These are phyloP conservation scores for Nitzschia palea DNA, from an alignment of 108 stramenopile genomes.

Conservation along the genomic window DNA sequence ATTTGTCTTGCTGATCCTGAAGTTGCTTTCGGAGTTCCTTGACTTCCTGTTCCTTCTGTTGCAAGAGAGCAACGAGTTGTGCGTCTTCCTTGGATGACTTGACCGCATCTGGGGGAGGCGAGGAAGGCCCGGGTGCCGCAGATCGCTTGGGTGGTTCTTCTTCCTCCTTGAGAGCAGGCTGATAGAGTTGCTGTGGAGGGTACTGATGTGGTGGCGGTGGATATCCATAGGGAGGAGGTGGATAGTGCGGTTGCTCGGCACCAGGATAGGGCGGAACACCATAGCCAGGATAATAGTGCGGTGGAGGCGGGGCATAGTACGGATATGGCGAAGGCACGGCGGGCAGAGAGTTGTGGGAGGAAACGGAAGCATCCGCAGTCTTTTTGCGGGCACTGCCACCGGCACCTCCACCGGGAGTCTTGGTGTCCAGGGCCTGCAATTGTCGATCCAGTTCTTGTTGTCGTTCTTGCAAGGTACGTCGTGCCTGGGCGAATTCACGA, in stretches of 20 bases:
- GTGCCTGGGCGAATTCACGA: conserved; percentile 8
- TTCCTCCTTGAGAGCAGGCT: background rate
- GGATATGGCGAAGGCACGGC: background rate
- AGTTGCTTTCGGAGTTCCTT: conserved; percentile 9
- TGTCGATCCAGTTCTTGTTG: conserved; percentile 36
- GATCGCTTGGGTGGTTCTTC: background rate
- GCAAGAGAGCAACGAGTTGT: conserved; percentile 11
- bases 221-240: conserved; percentile 22
- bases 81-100: conserved; percentile 3
- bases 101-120: background rate
- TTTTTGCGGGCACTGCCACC: background rate
- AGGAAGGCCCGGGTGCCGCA: background rate
- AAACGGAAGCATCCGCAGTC: background rate
- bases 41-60: conserved; percentile 32
- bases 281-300: background rate
- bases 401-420: background rate
- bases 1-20: conserved; percentile 10
- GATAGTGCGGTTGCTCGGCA: background rate
- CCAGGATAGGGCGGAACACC: too few relatives aligned
- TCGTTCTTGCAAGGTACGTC: background rate
- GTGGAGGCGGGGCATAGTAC: background rate
- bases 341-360: background rate
- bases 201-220: background rate
- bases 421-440: conserved; percentile 25
- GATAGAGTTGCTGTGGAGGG: background rate